These are phyloP conservation scores for Pseudogymnoascus sp. DNA, from an alignment of 2,329 filamentous ascomycete species.

Conservation along the genomic window DNA sequence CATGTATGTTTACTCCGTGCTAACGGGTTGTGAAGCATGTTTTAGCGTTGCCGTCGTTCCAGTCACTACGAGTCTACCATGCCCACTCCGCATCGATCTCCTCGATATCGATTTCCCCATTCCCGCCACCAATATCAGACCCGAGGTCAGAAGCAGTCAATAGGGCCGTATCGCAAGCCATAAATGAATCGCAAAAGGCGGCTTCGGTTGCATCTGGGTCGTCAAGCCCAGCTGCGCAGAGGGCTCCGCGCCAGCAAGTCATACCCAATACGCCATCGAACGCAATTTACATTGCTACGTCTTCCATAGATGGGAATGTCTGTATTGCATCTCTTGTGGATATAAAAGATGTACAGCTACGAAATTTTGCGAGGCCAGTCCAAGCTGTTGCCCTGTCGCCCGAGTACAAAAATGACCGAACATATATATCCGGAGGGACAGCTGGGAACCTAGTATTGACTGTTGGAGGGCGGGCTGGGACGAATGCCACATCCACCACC, in stretches of 20 bases:
- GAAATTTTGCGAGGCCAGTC: conserved; percentile 89
- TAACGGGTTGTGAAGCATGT: conserved; percentile 59
- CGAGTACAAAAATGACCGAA: conserved; percentile 82
- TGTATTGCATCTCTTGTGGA: conserved; percentile 85
- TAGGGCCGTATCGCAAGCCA: conserved; percentile 27
- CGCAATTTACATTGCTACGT: conserved; percentile 85
- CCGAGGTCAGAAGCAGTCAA: conserved; percentile 32
- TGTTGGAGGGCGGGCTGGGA: conserved; percentile 68
- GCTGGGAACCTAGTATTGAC: conserved; percentile 86
- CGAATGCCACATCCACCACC: conserved; percentile 77
- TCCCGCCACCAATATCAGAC: conserved; percentile 52
- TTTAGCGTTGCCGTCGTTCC: conserved; percentile 73
- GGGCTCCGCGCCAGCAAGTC: conserved; percentile 43
- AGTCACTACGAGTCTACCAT: conserved; percentile 77
- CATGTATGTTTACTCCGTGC: conserved; percentile 17
- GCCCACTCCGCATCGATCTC: conserved; percentile 91
- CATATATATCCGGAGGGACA: conserved; percentile 83
- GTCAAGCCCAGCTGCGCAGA: conserved; percentile 42
- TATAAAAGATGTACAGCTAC: conserved; percentile 78
- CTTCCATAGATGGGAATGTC: conserved; percentile 92
- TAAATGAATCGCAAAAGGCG: conserved; percentile 24
- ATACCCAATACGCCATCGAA: conserved; percentile 76
- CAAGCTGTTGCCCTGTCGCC: conserved; percentile 91
- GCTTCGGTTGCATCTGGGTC: conserved; percentile 39
- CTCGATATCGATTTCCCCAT: conserved; percentile 82